phyloP scores from a whole-genome alignment of 139 green algal species.

The Micractinium conductrix region DNA sequence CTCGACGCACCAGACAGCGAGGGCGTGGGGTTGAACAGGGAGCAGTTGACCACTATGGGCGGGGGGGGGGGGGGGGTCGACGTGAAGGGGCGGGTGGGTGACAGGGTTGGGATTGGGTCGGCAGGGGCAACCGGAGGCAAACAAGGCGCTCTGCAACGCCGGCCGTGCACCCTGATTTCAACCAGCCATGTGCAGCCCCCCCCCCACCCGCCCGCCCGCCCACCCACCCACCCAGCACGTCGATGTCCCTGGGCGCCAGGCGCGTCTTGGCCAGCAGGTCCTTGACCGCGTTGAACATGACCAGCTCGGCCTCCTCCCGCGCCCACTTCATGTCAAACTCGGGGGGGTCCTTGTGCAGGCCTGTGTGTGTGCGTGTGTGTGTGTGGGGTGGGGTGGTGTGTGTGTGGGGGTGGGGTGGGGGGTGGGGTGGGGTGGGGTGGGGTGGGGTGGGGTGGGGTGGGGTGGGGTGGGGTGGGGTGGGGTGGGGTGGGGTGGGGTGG shows the following conservation, averaged over 20 bases:
- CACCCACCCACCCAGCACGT: slow-evolving; percentile 57
- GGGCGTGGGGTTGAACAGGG: slow-evolving; percentile 84
- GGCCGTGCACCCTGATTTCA: too few species aligned
- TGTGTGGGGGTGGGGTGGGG: too few species aligned
- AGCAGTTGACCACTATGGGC: slow-evolving; percentile 76
- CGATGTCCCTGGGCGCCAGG: slow-evolving; percentile 73
- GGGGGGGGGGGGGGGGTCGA: background rate
- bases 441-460: background rate
- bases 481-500: too few species aligned
- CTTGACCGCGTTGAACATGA: slow-evolving; percentile 71
- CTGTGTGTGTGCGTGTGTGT: too few species aligned
- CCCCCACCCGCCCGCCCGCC: background rate
- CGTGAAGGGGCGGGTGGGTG: background rate
- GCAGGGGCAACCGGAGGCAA: too few species aligned
- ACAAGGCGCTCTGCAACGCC: background rate
- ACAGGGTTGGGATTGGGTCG: too few species aligned
- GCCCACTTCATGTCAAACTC: slow-evolving; percentile 62
- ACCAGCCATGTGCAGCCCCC: background rate
- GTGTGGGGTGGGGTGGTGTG: too few species aligned
- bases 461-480: too few species aligned
- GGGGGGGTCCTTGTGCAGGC: slow-evolving; percentile 50
- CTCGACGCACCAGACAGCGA: too few species aligned
- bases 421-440: background rate
- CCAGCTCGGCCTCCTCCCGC: slow-evolving; percentile 72
- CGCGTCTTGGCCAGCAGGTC: slow-evolving; percentile 52